phyloP scores from a whole-genome alignment of 768 basidiomycete species.

The Podaxis rugospora region DNA sequence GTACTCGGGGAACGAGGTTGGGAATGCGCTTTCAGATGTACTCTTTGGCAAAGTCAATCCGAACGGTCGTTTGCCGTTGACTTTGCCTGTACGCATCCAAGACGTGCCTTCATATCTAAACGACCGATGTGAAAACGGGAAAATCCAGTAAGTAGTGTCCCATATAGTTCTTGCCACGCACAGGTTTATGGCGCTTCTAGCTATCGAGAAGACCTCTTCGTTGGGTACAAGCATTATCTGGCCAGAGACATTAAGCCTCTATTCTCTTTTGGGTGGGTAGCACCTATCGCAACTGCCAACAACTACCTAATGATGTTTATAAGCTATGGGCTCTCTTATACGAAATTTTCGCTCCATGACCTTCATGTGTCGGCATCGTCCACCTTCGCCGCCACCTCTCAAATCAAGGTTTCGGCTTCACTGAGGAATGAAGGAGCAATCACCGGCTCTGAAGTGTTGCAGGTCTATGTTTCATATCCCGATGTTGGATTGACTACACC shows the following conservation, averaged over 20 bases:
- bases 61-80: constrained; percentile 52
- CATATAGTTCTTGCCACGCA: neutral
- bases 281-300: neutral
- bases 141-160: constrained; percentile 32
- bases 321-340: constrained; percentile 75
- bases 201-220: constrained; percentile 60
- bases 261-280: constrained; percentile 62
- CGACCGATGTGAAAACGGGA: constrained; percentile 53
- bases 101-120: constrained; percentile 63
- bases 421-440: constrained; percentile 53
- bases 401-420: constrained; percentile 36
- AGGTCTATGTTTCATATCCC: constrained; percentile 58
- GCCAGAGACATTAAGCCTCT: constrained; percentile 47
- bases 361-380: constrained; percentile 31
- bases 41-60: constrained; percentile 61
- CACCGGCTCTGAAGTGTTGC: constrained; percentile 59
- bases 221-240: constrained; percentile 69
- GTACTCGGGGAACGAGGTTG: constrained; percentile 64
- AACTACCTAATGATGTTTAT: neutral
- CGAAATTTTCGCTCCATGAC: constrained; percentile 54
- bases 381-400: constrained; percentile 19
- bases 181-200: constrained; percentile 15
- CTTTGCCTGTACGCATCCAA: constrained; percentile 53
- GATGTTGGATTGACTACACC: constrained; percentile 51
- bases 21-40: constrained; percentile 64